phyloP scores from a whole-genome alignment of 495 filamentous ascomycete species.

The Penicillium crystallinum region DNA sequence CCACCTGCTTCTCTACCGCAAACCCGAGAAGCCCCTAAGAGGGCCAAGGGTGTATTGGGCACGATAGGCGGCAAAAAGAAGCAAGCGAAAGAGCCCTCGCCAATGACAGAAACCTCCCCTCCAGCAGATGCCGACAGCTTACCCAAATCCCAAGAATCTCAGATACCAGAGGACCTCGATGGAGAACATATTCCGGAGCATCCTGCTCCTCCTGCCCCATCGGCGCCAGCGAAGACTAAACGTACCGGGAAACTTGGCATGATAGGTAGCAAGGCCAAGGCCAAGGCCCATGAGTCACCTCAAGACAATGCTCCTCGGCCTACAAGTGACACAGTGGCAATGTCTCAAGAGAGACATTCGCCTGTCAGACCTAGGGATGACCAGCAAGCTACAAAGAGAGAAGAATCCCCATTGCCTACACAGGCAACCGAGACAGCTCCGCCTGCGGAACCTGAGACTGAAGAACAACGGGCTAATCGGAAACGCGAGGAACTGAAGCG shows the following conservation, averaged over 20 bases:
- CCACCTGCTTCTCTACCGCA: background rate
- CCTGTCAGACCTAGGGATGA: background rate
- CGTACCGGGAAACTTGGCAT: constrained; percentile 29
- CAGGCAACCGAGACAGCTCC: background rate
- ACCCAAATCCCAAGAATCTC: background rate
- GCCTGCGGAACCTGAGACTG: constrained; percentile 24
- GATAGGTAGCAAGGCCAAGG: constrained; percentile 31
- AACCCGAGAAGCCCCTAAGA: constrained; percentile 10
- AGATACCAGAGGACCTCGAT: background rate
- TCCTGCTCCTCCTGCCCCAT: background rate
- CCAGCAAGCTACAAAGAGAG: background rate
- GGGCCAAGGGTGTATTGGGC: constrained; percentile 24
- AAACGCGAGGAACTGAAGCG: constrained; percentile 60
- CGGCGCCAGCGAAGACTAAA: constrained; percentile 21
- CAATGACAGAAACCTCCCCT: constrained; percentile 3
- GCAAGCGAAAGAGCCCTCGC: constrained; percentile 6
- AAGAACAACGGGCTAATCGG: constrained; percentile 54
- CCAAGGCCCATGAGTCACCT: background rate
- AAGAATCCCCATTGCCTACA: constrained; percentile 7
- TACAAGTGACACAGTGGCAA: background rate
- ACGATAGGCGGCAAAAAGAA: constrained; percentile 40
- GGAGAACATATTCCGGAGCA: background rate
- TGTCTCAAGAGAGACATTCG: background rate
- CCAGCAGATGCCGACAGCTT: background rate
- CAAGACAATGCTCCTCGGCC: background rate